Conservation (phyloP, 2,329 filamentous ascomycete species). For the Macrophomina pseudophaseolina region DNA sequence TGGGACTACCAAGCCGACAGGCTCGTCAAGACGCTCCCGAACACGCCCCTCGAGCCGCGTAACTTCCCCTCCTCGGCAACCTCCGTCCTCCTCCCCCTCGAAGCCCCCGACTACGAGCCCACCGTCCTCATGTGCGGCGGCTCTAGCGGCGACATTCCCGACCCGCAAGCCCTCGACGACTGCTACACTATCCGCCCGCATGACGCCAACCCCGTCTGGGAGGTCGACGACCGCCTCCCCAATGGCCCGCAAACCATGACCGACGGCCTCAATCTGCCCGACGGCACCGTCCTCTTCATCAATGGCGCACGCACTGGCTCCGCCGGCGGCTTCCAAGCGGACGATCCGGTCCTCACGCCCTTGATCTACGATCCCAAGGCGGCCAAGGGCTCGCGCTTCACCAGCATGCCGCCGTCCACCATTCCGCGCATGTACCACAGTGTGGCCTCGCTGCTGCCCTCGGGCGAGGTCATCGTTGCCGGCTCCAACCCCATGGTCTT, state of each 20-base stretch:
- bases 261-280: slow-evolving; percentile 16
- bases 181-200: slow-evolving; percentile 22
- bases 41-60: slow-evolving; percentile 14
- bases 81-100: slow-evolving; percentile 20
- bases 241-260: slow-evolving; percentile 24
- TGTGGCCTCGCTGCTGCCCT: slow-evolving; percentile 57
- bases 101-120: neutral
- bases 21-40: slow-evolving; percentile 17
- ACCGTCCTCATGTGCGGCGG: slow-evolving; percentile 26
- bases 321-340: slow-evolving; percentile 20
- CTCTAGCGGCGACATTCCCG: slow-evolving; percentile 22
- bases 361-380: slow-evolving; percentile 19
- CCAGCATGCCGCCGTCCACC: slow-evolving; percentile 31
- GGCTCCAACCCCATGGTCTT: slow-evolving; percentile 58
- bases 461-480: slow-evolving; percentile 60
- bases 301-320: slow-evolving; percentile 25
- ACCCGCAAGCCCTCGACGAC: slow-evolving; percentile 23
- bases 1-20: slow-evolving; percentile 22
- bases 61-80: slow-evolving; percentile 25
- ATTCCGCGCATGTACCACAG: slow-evolving; percentile 58
- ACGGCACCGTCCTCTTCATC: slow-evolving; percentile 22
- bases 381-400: neutral
- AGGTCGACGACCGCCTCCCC: neutral
- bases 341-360: slow-evolving; percentile 13
- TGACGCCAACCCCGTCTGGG: neutral